phyloP scores from a whole-genome alignment of 2,329 filamentous ascomycete species.

The Xylariaceae sp. region DNA sequence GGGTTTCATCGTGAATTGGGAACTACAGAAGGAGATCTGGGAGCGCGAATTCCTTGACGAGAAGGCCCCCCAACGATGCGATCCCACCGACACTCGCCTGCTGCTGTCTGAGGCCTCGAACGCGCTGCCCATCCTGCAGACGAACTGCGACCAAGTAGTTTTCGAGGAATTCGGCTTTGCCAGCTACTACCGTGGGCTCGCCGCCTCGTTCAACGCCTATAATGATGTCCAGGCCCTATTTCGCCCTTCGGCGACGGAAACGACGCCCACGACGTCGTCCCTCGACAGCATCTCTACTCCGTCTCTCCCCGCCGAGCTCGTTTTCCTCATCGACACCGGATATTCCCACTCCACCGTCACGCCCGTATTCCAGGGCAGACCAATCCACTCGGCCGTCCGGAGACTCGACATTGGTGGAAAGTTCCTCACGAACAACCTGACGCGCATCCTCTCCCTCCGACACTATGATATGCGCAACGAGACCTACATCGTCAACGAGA shows the following conservation, averaged over 20 bases:
- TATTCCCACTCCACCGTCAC: slow-evolving; percentile 92
- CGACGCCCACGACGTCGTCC: not conserved
- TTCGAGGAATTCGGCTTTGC: slow-evolving; percentile 97
- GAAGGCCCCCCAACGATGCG: slow-evolving; percentile 62
- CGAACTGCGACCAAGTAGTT: slow-evolving; percentile 91
- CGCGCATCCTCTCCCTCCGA: slow-evolving; percentile 80
- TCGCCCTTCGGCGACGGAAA: slow-evolving; percentile 34
- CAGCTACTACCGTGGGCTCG: slow-evolving; percentile 73
- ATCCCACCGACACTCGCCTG: slow-evolving; percentile 77
- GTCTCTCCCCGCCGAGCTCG: slow-evolving; percentile 63
- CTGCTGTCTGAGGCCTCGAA: slow-evolving; percentile 84
- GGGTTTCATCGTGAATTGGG: slow-evolving; percentile 95
- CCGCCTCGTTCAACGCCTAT: slow-evolving; percentile 71
- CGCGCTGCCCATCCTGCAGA: slow-evolving; percentile 72
- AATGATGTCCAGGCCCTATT: slow-evolving; percentile 70
- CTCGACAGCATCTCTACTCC: not conserved
- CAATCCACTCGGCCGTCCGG: slow-evolving; percentile 75
- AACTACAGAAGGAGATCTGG: slow-evolving; percentile 93
- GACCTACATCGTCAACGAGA: slow-evolving; percentile 87
- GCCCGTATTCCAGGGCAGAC: slow-evolving; percentile 74
- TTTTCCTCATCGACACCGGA: slow-evolving; percentile 86
- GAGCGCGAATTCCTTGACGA: slow-evolving; percentile 78
- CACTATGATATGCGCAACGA: slow-evolving; percentile 97
- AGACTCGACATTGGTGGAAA: slow-evolving; percentile 90
- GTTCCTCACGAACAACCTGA: slow-evolving; percentile 86